Conservation (phyloP, 805 yeast species). For the Nakazawaea pomicola region DNA sequence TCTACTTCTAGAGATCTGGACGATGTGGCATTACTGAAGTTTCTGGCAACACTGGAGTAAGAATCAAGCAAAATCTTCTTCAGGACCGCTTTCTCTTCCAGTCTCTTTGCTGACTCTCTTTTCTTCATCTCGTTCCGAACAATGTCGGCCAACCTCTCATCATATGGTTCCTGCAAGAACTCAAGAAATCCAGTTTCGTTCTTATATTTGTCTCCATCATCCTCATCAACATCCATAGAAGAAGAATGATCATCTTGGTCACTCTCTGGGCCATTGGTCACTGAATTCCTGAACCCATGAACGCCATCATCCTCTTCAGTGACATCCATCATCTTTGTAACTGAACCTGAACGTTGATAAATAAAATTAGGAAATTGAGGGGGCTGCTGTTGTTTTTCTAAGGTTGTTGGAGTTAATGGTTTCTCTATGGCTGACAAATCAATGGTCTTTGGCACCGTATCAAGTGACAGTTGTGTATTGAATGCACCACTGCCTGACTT, state of each 20-base stretch:
- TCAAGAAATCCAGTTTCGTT: not conserved
- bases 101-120: not conserved
- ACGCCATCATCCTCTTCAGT: conserved; percentile 5
- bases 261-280: too few species aligned
- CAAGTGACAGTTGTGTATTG: not conserved
- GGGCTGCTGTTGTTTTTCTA: not conserved
- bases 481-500: too few species aligned
- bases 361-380: not conserved
- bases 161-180: not conserved
- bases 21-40: too few species aligned
- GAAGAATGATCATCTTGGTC: too few species aligned
- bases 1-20: too few species aligned
- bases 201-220: not conserved
- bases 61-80: too few species aligned
- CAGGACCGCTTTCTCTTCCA: too few species aligned
- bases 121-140: not conserved
- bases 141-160: conserved; percentile 1
- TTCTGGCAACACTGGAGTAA: too few species aligned
- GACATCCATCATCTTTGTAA: conserved; percentile 8
- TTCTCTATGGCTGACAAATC: conserved; percentile 5
- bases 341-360: conserved; percentile 1
- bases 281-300: too few species aligned
- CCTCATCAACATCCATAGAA: not conserved
- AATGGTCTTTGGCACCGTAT: conserved; percentile 1
- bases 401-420: conserved; percentile 1